A percentile compares a stretch with the other conserved stretches of the same genome.
These are phyloP conservation scores for Dactylorhiza incarnata DNA, from an alignment of 106 monocot genomes.

Conservation along the genomic window DNA sequence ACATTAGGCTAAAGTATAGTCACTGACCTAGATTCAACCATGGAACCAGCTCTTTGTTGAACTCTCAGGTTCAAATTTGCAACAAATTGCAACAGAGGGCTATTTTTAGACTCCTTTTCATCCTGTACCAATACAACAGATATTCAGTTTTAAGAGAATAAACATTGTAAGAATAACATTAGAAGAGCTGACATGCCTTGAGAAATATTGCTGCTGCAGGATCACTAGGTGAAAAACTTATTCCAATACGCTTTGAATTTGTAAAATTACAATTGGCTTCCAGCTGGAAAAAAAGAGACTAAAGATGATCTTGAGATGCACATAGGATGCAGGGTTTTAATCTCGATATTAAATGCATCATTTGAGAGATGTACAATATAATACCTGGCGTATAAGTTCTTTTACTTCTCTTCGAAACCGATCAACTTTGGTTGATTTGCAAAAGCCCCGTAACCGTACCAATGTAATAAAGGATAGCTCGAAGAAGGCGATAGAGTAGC, in stretches of 20 bases:
- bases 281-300: conserved; percentile 36
- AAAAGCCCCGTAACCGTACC: conserved; percentile 73
- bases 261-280: conserved; percentile 62
- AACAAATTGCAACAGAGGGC: conserved; percentile 65
- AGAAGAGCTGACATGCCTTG: conserved; percentile 24
- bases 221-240: conserved; percentile 65
- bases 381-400: conserved; percentile 77
- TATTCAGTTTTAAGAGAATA: conserved; percentile 9
- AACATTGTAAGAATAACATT: neutral
- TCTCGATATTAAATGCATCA: neutral
- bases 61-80: conserved; percentile 43
- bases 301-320: neutral
- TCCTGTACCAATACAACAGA: conserved; percentile 34
- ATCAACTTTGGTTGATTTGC: conserved; percentile 60
- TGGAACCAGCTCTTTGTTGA: conserved; percentile 57
- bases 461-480: conserved; percentile 87
- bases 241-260: conserved; percentile 38
- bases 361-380: neutral
- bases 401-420: conserved; percentile 67
- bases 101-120: conserved; percentile 61
- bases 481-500: conserved; percentile 80
- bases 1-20: neutral
- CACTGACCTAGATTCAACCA: conserved; percentile 68
- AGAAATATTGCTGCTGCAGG: conserved; percentile 49
- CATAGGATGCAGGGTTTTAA: neutral